These are phyloP conservation scores for Kingdonia uniflora DNA, from an alignment of 164 flowering plant genomes.

Conservation along the genomic window DNA sequence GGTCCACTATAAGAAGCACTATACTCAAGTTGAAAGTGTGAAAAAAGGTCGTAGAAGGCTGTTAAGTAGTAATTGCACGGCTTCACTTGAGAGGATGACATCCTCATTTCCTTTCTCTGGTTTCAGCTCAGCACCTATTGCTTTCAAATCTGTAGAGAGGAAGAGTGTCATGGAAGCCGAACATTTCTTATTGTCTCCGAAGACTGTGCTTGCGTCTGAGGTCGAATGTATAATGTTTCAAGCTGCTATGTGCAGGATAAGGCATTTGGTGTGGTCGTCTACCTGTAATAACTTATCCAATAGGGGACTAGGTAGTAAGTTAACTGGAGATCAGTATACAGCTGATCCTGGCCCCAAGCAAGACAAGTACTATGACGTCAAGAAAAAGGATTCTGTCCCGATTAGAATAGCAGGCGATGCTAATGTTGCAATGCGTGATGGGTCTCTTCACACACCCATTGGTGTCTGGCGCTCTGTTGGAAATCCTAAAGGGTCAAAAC, in stretches of 20 bases:
- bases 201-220: constrained; percentile 71
- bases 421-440: constrained; percentile 67
- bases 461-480: constrained; percentile 99
- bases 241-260: constrained; percentile 78
- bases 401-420: constrained; percentile 82
- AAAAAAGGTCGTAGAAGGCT: constrained; percentile 23
- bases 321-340: constrained; percentile 36
- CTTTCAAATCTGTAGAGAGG: constrained; percentile 30
- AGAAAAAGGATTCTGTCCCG: constrained; percentile 67
- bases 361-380: constrained; percentile 48
- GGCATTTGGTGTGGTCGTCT: constrained; percentile 54
- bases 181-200: constrained; percentile 29
- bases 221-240: constrained; percentile 75
- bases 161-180: constrained; percentile 27
- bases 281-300: constrained; percentile 8
- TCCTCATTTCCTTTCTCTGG: constrained; percentile 33
- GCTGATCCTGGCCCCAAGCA: constrained; percentile 39
- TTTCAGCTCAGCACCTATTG: constrained; percentile 28
- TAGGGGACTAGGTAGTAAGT: constrained; percentile 20
- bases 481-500: constrained; percentile 57
- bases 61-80: constrained; percentile 15
- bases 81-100: constrained; percentile 31
- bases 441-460: constrained; percentile 61
- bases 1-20: constrained; percentile 39
- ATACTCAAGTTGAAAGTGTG: constrained; percentile 46